Base-by-base conservation (phyloP, 164 flowering plant species). In the Nymphaea thermarum region DNA sequence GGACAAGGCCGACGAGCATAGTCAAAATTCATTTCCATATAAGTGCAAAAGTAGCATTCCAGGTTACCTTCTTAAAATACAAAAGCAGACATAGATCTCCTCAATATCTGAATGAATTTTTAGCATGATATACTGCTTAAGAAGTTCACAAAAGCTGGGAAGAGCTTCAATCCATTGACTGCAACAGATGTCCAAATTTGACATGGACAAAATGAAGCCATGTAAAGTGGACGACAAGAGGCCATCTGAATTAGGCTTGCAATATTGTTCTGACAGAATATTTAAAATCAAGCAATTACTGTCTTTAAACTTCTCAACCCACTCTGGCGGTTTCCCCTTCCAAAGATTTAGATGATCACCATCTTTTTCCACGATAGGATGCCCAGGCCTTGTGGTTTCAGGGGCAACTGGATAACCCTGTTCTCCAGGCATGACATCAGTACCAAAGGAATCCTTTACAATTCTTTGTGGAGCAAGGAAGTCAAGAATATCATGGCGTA, bases 61-160 rank as follows among this genome's bases (percentile, higher is more conserved):
- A 4, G 36, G 5, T 17, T n/a, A 94, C 98, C 98, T 91, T 77
- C 68, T 85, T 60, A 94, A 77, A 75, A 91, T 84, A 70, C 90
- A 81, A 75, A 87, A 83, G 75, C 93, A 88, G 55, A 83, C 51
- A 73, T 86, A 83, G 66, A 91, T 82, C 82, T 91, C 97, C 77
- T 94, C 98, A 66, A 94, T 77, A 76, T 94, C 97, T 36, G 74
- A 74, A 64, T 82, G 78, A 62, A 94, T 77, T 80, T 84, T 94
- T 63, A 86, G 65, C 62, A 86, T 77, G 62, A 90, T 75, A 74
- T 89, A 89, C 76, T 90, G 91, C 83, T 72, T 85, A 69, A 91
- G 76, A 78, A 91, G 85, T 75, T 91, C 92, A 73, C 78, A 79
- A n/a, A 91, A 72, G 69, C 73, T 65, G 68, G 66, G 44, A 68